phyloP scores from a whole-genome alignment of 2,329 filamentous ascomycete species.

The Pseudogymnoascus sp. region DNA sequence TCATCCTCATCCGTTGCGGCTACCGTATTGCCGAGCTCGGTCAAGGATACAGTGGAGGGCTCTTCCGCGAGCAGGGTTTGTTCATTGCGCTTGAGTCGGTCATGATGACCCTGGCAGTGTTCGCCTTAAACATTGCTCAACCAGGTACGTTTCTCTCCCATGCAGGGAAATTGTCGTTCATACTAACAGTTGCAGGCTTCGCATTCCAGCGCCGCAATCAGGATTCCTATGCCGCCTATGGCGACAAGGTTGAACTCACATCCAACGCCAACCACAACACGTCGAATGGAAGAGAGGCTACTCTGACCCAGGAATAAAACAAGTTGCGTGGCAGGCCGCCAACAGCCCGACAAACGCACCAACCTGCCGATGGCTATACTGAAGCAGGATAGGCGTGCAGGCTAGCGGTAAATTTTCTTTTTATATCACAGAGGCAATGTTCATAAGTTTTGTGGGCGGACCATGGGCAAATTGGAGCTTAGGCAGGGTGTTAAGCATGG shows the following conservation, averaged over 20 bases:
- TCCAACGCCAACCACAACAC: not conserved
- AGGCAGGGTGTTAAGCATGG: too few relatives aligned
- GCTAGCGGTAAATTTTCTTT: not conserved
- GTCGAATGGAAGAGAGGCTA: slow-evolving; percentile 7
- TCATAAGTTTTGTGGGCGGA: too few relatives aligned
- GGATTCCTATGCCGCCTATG: not conserved
- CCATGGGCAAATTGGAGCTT: too few relatives aligned
- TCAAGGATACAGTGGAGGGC: slow-evolving; percentile 50
- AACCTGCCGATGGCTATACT: slow-evolving; percentile 1
- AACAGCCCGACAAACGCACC: slow-evolving; percentile 7
- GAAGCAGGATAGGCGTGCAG: slow-evolving; percentile 9
- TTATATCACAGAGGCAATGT: too few relatives aligned
- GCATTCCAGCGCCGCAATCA: slow-evolving; percentile 11
- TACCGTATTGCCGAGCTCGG: slow-evolving; percentile 60
- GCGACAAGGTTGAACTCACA: not conserved
- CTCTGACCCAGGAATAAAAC: slow-evolving; percentile 10
- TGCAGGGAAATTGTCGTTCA: slow-evolving; percentile 10
- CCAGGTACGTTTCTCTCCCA: slow-evolving; percentile 11
- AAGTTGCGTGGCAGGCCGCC: slow-evolving; percentile 10
- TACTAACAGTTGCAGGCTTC: slow-evolving; percentile 12
- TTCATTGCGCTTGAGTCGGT: slow-evolving; percentile 53
- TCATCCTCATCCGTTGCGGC: slow-evolving; percentile 55
- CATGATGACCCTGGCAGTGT: slow-evolving; percentile 41
- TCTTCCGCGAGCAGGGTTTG: slow-evolving; percentile 47
- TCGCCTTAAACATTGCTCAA: slow-evolving; percentile 33